phyloP scores from a whole-genome alignment of 805 yeast species.

The Kluyveromyces aestuarii region DNA sequence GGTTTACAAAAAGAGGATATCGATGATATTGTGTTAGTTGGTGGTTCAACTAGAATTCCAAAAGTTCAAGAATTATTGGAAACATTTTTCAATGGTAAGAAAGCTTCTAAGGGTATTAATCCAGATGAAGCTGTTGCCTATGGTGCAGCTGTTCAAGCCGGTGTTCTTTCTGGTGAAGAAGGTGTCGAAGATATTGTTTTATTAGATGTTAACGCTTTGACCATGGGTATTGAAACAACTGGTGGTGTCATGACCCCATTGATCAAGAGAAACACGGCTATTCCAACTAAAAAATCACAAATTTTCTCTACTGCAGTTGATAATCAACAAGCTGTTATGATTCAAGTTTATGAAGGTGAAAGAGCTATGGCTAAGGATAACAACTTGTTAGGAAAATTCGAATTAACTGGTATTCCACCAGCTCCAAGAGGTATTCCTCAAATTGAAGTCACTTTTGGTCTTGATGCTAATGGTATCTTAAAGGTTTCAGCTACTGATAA shows the following conservation, averaged over 20 bases:
- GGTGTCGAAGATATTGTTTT: constrained; percentile 85
- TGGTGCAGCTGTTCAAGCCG: constrained; percentile 99
- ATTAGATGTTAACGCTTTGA: constrained; percentile 88
- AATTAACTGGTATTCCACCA: constrained; percentile 82
- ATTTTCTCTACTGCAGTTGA: constrained; percentile 94
- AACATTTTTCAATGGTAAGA: constrained; percentile 86
- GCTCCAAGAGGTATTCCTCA: constrained; percentile 81
- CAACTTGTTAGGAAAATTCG: constrained; percentile 94
- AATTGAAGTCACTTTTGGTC: constrained; percentile 84
- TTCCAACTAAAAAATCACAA: constrained; percentile 92
- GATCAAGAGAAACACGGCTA: constrained; percentile 90
- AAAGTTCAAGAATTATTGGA: constrained; percentile 92
- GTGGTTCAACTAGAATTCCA: constrained; percentile 99
- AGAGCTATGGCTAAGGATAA: constrained; percentile 91
- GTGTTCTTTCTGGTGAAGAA: constrained; percentile 92
- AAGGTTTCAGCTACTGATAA: constrained; percentile 91
- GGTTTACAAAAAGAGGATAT: constrained; percentile 79
- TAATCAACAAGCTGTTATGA: constrained; percentile 90
- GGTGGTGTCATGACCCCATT: constrained; percentile 97
- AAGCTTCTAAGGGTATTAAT: constrained; percentile 93
- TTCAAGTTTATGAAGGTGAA: constrained; percentile 94
- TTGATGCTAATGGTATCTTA: constrained; percentile 95
- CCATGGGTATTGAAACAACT: constrained; percentile 92
- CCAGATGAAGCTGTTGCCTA: constrained; percentile 99
- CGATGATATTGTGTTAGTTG: constrained; percentile 93